phyloP scores from a whole-genome alignment of 2,329 filamentous ascomycete species.

The Penicillium brasilianum region DNA sequence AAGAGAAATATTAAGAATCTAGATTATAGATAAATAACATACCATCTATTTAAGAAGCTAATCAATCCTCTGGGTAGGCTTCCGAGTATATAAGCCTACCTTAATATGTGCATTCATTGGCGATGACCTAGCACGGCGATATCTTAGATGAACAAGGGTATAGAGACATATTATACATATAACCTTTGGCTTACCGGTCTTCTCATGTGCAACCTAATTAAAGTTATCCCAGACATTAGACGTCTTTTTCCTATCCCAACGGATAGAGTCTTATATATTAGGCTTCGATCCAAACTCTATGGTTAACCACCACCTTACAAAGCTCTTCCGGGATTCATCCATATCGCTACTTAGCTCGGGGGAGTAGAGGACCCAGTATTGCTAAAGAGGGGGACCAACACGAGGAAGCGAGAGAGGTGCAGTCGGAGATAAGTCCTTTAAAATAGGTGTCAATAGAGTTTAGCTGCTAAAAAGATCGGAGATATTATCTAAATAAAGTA shows the following conservation, averaged over 20 bases:
- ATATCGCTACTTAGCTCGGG: not conserved
- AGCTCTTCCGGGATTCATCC: not conserved
- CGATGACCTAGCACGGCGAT: not conserved
- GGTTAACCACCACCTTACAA: not conserved
- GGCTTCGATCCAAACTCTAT: not conserved
- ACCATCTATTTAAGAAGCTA: not conserved
- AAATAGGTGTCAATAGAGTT: not conserved
- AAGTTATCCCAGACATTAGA: slow-evolving; percentile 1
- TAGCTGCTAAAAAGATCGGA: not conserved
- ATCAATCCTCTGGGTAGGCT: not conserved
- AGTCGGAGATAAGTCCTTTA: not conserved
- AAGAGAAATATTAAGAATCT: slow-evolving; percentile 1
- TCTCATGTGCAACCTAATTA: not conserved
- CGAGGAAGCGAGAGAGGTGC: not conserved
- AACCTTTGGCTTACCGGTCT: not conserved
- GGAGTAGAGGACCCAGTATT: not conserved
- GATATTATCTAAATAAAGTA: not conserved
- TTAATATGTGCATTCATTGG: not conserved
- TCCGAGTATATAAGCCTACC: not conserved
- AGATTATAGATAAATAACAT: not conserved
- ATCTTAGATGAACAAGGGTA: not conserved
- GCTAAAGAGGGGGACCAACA: not conserved
- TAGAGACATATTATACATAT: not conserved
- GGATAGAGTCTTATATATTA: not conserved
- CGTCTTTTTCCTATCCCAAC: not conserved